Conservation (phyloP, 257 asterid genomes). For the Solanum virginianum region DNA sequence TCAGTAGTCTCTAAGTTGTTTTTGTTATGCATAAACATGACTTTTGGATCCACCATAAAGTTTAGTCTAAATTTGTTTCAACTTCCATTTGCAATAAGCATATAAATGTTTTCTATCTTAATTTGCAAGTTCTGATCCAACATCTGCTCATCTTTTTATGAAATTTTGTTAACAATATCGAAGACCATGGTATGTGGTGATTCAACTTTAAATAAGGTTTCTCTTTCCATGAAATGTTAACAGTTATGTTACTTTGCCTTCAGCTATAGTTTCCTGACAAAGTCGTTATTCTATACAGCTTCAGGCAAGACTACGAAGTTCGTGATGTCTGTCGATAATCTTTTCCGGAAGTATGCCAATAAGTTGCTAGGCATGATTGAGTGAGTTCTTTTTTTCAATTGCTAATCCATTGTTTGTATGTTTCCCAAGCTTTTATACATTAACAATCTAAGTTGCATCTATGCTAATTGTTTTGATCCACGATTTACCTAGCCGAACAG, state of each 20-base stretch:
- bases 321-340: slow-evolving; percentile 39
- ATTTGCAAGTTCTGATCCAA: background rate
- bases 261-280: background rate
- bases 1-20: background rate
- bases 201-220: background rate
- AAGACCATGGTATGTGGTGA: background rate
- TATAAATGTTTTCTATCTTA: background rate
- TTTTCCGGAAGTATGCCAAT: slow-evolving; percentile 44
- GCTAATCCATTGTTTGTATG: background rate
- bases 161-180: background rate
- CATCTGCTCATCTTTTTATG: background rate
- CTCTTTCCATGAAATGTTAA: background rate
- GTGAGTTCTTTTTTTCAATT: slow-evolving; percentile 28
- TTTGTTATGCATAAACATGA: background rate
- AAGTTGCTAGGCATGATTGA: slow-evolving; percentile 46
- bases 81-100: background rate
- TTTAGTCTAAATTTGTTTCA: background rate
- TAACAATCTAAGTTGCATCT: background rate
- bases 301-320: slow-evolving; percentile 58
- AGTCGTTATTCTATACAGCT: slow-evolving; percentile 27
- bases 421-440: background rate
- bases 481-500: background rate
- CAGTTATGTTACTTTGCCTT: background rate
- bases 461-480: background rate
- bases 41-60: background rate